Base-by-base conservation (phyloP, 352 stramenopile genomes). In the Globisporangium spiculum region DNA sequence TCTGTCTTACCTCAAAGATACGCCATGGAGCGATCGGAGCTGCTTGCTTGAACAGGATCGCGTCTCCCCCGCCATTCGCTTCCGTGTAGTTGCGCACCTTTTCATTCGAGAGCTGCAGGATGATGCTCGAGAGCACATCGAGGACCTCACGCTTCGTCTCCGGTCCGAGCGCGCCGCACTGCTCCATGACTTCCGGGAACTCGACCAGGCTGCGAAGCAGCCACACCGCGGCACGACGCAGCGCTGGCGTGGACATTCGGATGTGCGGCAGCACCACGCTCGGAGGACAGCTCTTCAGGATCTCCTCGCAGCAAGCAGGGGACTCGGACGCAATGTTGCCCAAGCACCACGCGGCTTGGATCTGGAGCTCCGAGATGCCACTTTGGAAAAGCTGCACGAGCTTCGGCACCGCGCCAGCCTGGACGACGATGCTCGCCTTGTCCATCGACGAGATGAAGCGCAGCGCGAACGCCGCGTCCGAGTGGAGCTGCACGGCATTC, bases 371-470 rank as follows among this genome's bases (percentile, higher is more conserved):
- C 32, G 88, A 94, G 60, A 96, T 91, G 27, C 88, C 88, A 16
- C 81, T 91, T 66, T 94, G 86, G 74, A 96, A 92, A 24, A 96
- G 75, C 68, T 93, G 79, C 53, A 94, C 86, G 48, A 96, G 79
- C 65, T 91, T 86, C 0, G 86, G 86, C 24, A 94, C 80, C 0
- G 84, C 86, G 36, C 88, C 88, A 0, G 80, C 75, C 61, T 90
- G 73, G 54, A 96, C 83, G n/a, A 96, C 83, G 20, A 85, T 57
- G 56, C 57, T 76, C 20, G 88, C 85, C 70, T 93, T 93, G 73
- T 96, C 88, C 88, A 96, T 96, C 41, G 88, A 96, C 66, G 88
- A 82, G 63, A 96, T 94, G 68, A 96, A 96, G 38, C 88, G 84
- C 64, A 96, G 71, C 52, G 88, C 86, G 63, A 96, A 96, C 38